These are phyloP conservation scores for Fusarium musae DNA, from an alignment of 2,329 filamentous ascomycete genomes.

Conservation along the genomic window DNA sequence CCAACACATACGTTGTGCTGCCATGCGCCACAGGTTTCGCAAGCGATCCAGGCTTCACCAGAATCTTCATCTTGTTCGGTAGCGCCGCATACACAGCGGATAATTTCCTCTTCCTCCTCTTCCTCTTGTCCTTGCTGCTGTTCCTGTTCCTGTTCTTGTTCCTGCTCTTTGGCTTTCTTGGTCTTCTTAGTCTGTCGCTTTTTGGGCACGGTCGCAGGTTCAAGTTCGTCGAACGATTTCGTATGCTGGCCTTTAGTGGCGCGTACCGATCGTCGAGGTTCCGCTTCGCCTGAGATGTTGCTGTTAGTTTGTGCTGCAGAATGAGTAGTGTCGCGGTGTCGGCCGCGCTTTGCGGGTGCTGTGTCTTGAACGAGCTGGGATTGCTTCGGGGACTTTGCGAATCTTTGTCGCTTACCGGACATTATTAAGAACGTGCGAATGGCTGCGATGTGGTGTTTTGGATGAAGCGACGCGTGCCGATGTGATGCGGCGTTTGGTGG, in stretches of 20 bases:
- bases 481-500: slow-evolving; percentile 17
- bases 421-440: slow-evolving; percentile 39
- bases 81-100: slow-evolving; percentile 92
- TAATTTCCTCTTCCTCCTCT: slow-evolving; percentile 72
- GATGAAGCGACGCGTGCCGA: slow-evolving; percentile 19
- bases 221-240: slow-evolving; percentile 84
- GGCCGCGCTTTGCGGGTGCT: slow-evolving; percentile 15
- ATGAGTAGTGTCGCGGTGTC: slow-evolving; percentile 14
- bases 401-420: slow-evolving; percentile 51
- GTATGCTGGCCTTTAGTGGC: slow-evolving; percentile 97
- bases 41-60: slow-evolving; percentile 93
- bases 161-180: slow-evolving; percentile 67
- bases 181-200: slow-evolving; percentile 60
- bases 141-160: slow-evolving; percentile 56
- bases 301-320: slow-evolving; percentile 37
- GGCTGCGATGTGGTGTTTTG: slow-evolving; percentile 2
- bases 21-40: slow-evolving; percentile 92
- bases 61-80: slow-evolving; percentile 87
- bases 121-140: slow-evolving; percentile 64
- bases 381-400: slow-evolving; percentile 30
- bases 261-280: slow-evolving; percentile 92
- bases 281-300: slow-evolving; percentile 60
- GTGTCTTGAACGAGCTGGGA: slow-evolving; percentile 17
- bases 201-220: slow-evolving; percentile 66
- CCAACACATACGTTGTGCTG: slow-evolving; percentile 98